Conservation (phyloP, 441 rosid genomes). For the Pelargonium fulgidum region DNA sequence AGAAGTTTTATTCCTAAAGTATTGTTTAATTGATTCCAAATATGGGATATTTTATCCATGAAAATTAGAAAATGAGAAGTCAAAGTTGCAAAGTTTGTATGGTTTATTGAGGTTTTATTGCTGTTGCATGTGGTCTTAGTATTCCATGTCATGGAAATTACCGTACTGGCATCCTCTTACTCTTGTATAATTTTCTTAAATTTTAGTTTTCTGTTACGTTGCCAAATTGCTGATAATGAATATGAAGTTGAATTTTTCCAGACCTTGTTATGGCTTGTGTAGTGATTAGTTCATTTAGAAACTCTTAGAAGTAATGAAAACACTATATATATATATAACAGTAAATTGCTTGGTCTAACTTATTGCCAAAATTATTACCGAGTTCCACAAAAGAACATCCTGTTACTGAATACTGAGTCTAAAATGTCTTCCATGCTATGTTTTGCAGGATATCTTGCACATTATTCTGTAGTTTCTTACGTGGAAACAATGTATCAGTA, state of each 20-base stretch:
- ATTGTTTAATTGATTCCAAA: too few relatives aligned
- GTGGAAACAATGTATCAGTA: conserved; percentile 29
- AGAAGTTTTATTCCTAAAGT: too few relatives aligned
- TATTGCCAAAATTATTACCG: neutral
- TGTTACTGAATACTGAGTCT: neutral
- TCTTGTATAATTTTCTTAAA: neutral
- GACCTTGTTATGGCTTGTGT: neutral
- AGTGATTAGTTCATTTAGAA: neutral
- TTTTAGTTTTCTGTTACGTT: neutral
- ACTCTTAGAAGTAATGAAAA: neutral
- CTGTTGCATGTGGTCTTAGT: too few relatives aligned
- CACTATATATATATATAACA: neutral
- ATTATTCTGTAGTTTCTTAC: conserved; percentile 16
- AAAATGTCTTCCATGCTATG: conserved; percentile 18
- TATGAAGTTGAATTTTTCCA: neutral
- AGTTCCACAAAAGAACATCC: neutral
- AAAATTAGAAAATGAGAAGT: too few relatives aligned
- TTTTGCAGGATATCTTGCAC: conserved; percentile 32
- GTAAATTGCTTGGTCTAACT: neutral
- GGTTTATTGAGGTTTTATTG: too few relatives aligned
- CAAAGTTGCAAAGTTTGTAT: too few relatives aligned
- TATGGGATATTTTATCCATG: too few relatives aligned
- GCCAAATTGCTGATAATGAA: neutral
- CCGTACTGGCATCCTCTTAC: neutral
- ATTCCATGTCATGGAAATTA: neutral